Conservation (phyloP, 371 early-diverging fungal species). For the Apophysomyces elegans region DNA sequence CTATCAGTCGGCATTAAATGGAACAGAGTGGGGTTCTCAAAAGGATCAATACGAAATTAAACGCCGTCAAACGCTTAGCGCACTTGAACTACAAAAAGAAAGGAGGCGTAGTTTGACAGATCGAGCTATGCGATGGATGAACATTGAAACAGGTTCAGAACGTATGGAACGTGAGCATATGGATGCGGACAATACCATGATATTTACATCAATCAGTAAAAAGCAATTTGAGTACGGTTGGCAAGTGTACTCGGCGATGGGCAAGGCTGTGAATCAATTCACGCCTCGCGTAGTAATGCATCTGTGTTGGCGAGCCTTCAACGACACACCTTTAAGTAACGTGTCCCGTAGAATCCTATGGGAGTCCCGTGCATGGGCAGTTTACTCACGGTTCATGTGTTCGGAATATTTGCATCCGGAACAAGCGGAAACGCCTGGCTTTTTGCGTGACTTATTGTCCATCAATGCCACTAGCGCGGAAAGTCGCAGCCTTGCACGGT, state of each 20-base stretch:
- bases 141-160: slow-evolving; percentile 20
- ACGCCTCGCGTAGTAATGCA: slow-evolving; percentile 44
- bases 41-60: slow-evolving; percentile 29
- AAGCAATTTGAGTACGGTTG: slow-evolving; percentile 46
- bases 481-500: slow-evolving; percentile 25
- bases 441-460: slow-evolving; percentile 36
- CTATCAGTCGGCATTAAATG: slow-evolving; percentile 34
- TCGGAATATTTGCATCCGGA: slow-evolving; percentile 41
- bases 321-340: slow-evolving; percentile 28
- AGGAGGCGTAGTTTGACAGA: slow-evolving; percentile 17
- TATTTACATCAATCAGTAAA: slow-evolving; percentile 28
- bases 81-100: slow-evolving; percentile 8
- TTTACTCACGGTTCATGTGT: slow-evolving; percentile 46
- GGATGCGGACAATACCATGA: slow-evolving; percentile 45
- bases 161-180: slow-evolving; percentile 22
- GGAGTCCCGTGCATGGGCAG: slow-evolving; percentile 43
- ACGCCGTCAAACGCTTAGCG: slow-evolving; percentile 13
- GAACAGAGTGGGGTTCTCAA: slow-evolving; percentile 31
- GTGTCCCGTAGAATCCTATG: slow-evolving; percentile 33
- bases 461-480: slow-evolving; percentile 38
- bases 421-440: slow-evolving; percentile 38
- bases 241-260: slow-evolving; percentile 40
- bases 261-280: slow-evolving; percentile 29
- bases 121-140: slow-evolving; percentile 28
- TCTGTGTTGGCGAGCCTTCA: slow-evolving; percentile 41